These are phyloP conservation scores for Hymenotorrendiella dingleyae DNA, from an alignment of 2,329 filamentous ascomycete species.

Conservation along the genomic window DNA sequence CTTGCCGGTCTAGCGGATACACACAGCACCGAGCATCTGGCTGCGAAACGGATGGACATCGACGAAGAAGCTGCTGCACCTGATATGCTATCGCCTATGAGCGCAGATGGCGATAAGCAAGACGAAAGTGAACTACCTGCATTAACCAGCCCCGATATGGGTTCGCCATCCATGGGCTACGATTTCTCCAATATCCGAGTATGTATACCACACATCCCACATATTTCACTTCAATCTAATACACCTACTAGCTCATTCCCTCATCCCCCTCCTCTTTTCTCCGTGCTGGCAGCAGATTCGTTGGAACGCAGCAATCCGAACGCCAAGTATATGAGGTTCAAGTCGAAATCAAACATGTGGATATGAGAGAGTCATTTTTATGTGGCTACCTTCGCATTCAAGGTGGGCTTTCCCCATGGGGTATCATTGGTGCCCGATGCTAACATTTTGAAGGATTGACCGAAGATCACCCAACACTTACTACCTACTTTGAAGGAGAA, in stretches of 20 bases:
- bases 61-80: constrained; percentile 32
- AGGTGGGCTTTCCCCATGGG: constrained; percentile 46
- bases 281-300: constrained; percentile 80
- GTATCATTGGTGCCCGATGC: background rate
- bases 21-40: constrained; percentile 29
- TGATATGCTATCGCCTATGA: constrained; percentile 31
- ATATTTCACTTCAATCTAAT: no score
- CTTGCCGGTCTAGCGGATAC: constrained; percentile 26
- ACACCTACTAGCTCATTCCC: constrained; percentile 51
- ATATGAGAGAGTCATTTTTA: constrained; percentile 87
- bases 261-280: constrained; percentile 81
- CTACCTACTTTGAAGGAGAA: constrained; percentile 96
- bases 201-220: constrained; percentile 33
- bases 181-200: constrained; percentile 52
- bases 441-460: constrained; percentile 62
- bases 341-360: constrained; percentile 94
- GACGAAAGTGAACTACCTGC: constrained; percentile 32
- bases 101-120: constrained; percentile 33
- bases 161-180: constrained; percentile 43
- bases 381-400: constrained; percentile 95
- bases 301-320: constrained; percentile 88
- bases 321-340: constrained; percentile 91
- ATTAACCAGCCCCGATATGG: constrained; percentile 26
- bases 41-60: constrained; percentile 37
- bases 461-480: constrained; percentile 92